A percentile compares a stretch with the other conserved stretches of the same genome.
Evolutionary conservation across 1,284 basidiomycete genomes (phyloP).

Genomic region (Pisolithus thermaeus): DNA sequence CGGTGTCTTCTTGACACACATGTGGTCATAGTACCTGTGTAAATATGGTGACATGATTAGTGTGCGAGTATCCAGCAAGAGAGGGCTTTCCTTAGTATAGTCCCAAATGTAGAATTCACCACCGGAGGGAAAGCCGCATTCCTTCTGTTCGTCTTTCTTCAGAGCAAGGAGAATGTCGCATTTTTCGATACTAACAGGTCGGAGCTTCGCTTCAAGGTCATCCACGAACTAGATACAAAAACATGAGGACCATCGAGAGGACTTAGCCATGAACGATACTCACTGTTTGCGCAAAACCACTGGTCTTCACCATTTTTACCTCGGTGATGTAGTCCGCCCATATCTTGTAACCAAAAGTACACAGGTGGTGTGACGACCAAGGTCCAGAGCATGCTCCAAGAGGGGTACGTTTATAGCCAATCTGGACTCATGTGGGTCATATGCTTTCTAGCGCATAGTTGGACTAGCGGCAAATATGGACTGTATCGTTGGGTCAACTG

Average conservation of each 20-base stretch:
- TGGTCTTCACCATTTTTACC: constrained; percentile 74
- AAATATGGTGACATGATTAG: background rate
- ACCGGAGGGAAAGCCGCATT: constrained; percentile 55
- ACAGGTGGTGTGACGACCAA: constrained; percentile 63
- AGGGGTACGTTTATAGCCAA: constrained; percentile 65
- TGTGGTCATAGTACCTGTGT: constrained; percentile 60
- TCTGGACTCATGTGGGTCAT: constrained; percentile 64
- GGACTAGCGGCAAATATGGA: constrained; percentile 74
- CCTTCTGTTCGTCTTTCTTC: constrained; percentile 65
- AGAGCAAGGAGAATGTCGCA: constrained; percentile 58
- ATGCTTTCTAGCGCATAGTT: constrained; percentile 58
- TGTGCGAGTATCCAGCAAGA: background rate
- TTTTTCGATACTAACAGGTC: constrained; percentile 65
- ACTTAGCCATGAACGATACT: no score
- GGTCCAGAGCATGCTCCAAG: constrained; percentile 56
- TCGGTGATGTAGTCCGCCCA: constrained; percentile 82
- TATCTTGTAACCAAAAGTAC: constrained; percentile 68
- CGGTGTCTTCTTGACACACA: constrained; percentile 60
- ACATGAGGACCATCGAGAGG: background rate
- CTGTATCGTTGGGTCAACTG: constrained; percentile 29
- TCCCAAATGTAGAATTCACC: constrained; percentile 69
- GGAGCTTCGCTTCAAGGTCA: constrained; percentile 68
- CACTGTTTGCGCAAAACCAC: constrained; percentile 46
- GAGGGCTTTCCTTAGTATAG: constrained; percentile 32
- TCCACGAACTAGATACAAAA: constrained; percentile 49